phyloP scores from a whole-genome alignment of 1,284 basidiomycete species.

The Inonotus obliquus region DNA sequence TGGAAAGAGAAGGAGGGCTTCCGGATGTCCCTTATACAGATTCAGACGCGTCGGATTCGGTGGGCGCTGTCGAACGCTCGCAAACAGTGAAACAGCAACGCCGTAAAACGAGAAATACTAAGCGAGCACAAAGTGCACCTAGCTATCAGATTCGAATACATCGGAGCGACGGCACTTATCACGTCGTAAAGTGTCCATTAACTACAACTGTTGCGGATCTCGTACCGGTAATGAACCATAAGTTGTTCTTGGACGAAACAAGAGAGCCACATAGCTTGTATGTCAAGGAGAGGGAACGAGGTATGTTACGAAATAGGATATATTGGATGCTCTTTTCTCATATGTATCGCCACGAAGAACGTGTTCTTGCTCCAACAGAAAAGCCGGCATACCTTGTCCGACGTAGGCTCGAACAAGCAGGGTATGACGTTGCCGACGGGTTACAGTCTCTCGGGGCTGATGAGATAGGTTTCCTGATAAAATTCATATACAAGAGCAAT shows the following conservation, averaged over 20 bases:
- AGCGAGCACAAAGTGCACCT: slow-evolving; percentile 6
- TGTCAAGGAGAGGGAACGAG: slow-evolving; percentile 79
- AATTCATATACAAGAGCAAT: slow-evolving; percentile 82
- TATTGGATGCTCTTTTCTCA: slow-evolving; percentile 4
- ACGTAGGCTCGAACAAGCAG: slow-evolving; percentile 84
- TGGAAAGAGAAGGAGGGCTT: slow-evolving; percentile 43
- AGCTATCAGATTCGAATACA: slow-evolving; percentile 70
- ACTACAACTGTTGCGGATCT: slow-evolving; percentile 70
- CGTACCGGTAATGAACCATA: slow-evolving; percentile 57
- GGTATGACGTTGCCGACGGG: slow-evolving; percentile 82
- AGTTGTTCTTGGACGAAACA: slow-evolving; percentile 44
- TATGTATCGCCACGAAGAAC: slow-evolving; percentile 49
- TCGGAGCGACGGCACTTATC: slow-evolving; percentile 69
- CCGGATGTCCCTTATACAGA: slow-evolving; percentile 37
- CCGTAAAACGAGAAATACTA: slow-evolving; percentile 11
- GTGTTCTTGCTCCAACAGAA: slow-evolving; percentile 77
- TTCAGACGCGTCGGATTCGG: slow-evolving; percentile 38
- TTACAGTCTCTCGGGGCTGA: slow-evolving; percentile 78
- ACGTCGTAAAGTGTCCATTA: slow-evolving; percentile 63
- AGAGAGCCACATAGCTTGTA: slow-evolving; percentile 71
- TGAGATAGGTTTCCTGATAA: slow-evolving; percentile 83
- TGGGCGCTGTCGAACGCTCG: slow-evolving; percentile 11
- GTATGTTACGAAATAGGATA: slow-evolving; percentile 39
- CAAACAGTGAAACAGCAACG: slow-evolving; percentile 18
- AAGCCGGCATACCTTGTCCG: slow-evolving; percentile 83